phyloP scores from a whole-genome alignment of 1,284 basidiomycete genomes.

The Malassezia yamatoensis region DNA sequence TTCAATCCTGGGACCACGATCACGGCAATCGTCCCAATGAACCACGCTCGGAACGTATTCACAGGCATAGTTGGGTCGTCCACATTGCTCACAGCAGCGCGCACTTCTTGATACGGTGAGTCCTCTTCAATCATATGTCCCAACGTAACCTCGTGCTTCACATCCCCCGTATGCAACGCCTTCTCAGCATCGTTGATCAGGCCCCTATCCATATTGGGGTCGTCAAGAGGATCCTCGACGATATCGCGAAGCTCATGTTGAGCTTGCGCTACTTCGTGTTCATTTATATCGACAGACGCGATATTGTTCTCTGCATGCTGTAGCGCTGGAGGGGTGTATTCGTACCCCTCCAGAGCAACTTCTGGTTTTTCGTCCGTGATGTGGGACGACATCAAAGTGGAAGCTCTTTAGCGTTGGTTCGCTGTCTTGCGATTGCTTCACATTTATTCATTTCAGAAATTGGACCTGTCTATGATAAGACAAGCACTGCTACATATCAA shows the following conservation, averaged over 20 bases:
- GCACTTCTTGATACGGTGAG: conserved; percentile 39
- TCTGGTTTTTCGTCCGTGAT: background rate
- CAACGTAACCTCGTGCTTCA: conserved; percentile 16
- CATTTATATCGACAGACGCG: background rate
- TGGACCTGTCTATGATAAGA: too few relatives aligned
- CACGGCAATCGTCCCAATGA: conserved; percentile 29
- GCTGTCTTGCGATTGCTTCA: too few relatives aligned
- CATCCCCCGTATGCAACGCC: conserved; percentile 18
- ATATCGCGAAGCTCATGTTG: conserved; percentile 2
- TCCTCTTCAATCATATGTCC: conserved; percentile 28
- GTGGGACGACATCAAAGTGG: too few relatives aligned
- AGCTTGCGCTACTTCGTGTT: background rate
- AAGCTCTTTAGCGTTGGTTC: too few relatives aligned
- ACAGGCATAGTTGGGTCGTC: conserved; percentile 37
- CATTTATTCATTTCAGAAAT: too few relatives aligned
- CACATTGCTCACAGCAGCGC: conserved; percentile 36
- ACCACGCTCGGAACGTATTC: conserved; percentile 33
- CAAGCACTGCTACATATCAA: too few relatives aligned
- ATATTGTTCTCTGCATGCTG: background rate
- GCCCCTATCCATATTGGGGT: conserved; percentile 20
- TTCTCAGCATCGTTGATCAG: conserved; percentile 16
- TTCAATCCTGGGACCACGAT: conserved; percentile 34
- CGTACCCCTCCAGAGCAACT: background rate
- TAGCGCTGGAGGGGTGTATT: background rate
- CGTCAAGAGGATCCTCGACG: conserved; percentile 13